Evolutionary conservation across 2,329 filamentous ascomycete genomes (phyloP).

Genomic region (Colletotrichum sp.): DNA sequence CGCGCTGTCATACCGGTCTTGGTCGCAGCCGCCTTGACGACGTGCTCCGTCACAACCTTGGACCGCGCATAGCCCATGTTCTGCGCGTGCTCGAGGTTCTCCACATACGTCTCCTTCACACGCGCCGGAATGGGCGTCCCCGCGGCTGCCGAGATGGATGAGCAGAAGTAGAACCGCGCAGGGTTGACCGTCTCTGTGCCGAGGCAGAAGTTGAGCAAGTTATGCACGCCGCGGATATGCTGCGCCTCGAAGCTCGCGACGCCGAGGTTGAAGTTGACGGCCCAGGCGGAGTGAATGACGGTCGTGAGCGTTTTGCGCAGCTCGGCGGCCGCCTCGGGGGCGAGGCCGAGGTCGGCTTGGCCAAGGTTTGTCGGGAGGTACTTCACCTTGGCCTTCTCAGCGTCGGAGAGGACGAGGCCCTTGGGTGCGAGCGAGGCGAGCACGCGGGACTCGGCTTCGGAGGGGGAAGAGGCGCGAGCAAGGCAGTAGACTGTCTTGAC

Average conservation of each 20-base stretch:
- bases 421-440: conserved; percentile 33
- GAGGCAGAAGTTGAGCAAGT: conserved; percentile 47
- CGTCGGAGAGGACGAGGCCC: conserved; percentile 40
- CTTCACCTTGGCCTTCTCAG: conserved; percentile 36
- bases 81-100: conserved; percentile 43
- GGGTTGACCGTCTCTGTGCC: conserved; percentile 33
- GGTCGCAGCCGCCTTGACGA: conserved; percentile 36
- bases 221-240: conserved; percentile 49
- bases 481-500: conserved; percentile 57
- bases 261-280: conserved; percentile 59
- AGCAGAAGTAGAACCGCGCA: conserved; percentile 48
- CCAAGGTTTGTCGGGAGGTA: conserved; percentile 47
- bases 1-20: conserved; percentile 35
- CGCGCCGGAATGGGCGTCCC: conserved; percentile 39
- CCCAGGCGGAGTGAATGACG: conserved; percentile 58
- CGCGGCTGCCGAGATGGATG: conserved; percentile 47
- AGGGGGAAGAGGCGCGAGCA: conserved; percentile 45
- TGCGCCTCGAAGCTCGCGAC: conserved; percentile 52
- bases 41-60: conserved; percentile 53
- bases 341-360: conserved; percentile 43
- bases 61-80: conserved; percentile 57
- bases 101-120: conserved; percentile 40
- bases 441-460: conserved; percentile 34
- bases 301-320: conserved; percentile 38
- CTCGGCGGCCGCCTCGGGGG: conserved; percentile 26